A percentile compares a stretch with the other conserved stretches of the same genome.
Evolutionary conservation across 1,284 basidiomycete species (phyloP).

Genomic region (Melanopsichium pennsylvanicum): DNA sequence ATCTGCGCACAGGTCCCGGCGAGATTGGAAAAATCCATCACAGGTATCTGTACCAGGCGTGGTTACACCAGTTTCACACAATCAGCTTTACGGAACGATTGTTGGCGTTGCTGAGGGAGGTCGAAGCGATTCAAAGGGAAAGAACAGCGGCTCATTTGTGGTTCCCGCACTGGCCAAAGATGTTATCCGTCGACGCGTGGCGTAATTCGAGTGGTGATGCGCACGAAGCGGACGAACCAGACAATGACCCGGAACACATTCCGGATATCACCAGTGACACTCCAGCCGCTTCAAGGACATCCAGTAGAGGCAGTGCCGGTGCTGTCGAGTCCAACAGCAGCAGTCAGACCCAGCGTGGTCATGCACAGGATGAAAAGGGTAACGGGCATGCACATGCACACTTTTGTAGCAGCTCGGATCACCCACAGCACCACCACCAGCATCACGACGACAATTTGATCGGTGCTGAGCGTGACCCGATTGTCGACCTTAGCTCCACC

Average conservation of each 20-base stretch:
- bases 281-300: constrained; percentile 14
- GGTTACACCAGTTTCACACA: constrained; percentile 74
- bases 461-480: constrained; percentile 6
- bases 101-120: constrained; percentile 70
- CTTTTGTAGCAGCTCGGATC: constrained; percentile 5
- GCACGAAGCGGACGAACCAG: constrained; percentile 29
- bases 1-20: constrained; percentile 28
- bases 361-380: not conserved
- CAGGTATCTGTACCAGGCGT: constrained; percentile 71
- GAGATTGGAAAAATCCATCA: constrained; percentile 57
- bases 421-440: not conserved
- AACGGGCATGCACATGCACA: constrained; percentile 15
- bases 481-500: constrained; percentile 68
- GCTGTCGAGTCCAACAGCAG: too few relatives aligned
- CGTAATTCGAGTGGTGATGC: constrained; percentile 54
- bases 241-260: constrained; percentile 40
- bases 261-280: constrained; percentile 33
- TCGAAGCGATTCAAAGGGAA: constrained; percentile 72
- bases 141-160: constrained; percentile 72
- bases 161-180: constrained; percentile 71
- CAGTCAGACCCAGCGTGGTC: too few relatives aligned
- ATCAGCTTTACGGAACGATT: constrained; percentile 40
- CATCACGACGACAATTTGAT: not conserved
- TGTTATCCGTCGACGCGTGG: constrained; percentile 69
- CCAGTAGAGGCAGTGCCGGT: constrained; percentile 29